Base-by-base conservation (phyloP, 2,329 filamentous ascomycete species). In the Colletotrichum sp. region DNA sequence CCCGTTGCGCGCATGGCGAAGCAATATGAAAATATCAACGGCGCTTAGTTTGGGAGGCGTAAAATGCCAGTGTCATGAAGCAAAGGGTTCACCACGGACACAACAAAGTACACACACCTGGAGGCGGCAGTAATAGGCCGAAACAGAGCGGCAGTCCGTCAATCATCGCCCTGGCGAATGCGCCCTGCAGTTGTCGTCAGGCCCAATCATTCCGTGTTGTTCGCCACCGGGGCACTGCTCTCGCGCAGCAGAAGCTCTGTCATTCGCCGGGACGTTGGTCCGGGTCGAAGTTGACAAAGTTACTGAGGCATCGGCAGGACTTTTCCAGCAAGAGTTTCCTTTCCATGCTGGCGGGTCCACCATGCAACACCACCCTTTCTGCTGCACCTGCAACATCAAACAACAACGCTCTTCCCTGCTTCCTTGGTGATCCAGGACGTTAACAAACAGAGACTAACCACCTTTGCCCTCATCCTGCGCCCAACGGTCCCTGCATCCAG, bases 351-450 rank as follows among this genome's bases (percentile, higher is more conserved):
- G 12, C 44, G 28, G 65, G 28, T 21, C 65, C 65, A 59, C 65
- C 30, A 34, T 21, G 16, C 30, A 39, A 21, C 65, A 49, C 57
- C 57, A 57, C 55, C 67, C 30, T 62, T 34, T 62, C 2, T 62
- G 26, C 28, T 60, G 57, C 57, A 60, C 30, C 59, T 74, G 71
- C 71, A 74, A 64, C 71, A 70, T 71, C 59, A 16, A 52, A 73
- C 59, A 62, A 73, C 71, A 64, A 36, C 60, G 34, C 15, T 66
- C 68, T 75, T 75, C 72, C 72, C 72, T 75, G 72, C 72, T 75
- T 71, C 59, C 34, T 60, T 30, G 59, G 67, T 60, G 36, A 71
- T 65, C 49, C 28, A 59, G 59, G 68, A 49, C 44, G 28, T 71
- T 71, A 8, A 71, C 26, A 44, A 64, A 28, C 34, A 21, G 24